phyloP scores from a whole-genome alignment of 805 yeast genomes.

The Schizosaccharomyces cryophilus region DNA sequence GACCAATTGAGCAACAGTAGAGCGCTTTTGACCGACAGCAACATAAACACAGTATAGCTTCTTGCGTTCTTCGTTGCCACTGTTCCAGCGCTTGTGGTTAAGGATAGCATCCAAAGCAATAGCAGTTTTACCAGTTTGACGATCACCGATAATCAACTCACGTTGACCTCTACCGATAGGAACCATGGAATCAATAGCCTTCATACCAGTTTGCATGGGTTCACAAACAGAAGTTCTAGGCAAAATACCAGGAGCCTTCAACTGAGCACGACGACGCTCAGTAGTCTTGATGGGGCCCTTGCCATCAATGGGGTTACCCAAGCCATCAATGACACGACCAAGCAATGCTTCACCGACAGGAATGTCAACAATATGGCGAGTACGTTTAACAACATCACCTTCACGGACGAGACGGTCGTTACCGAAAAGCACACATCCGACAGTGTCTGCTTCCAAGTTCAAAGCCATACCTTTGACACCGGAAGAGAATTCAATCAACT shows the following conservation, averaged over 20 bases:
- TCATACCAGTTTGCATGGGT: slow-evolving; percentile 99
- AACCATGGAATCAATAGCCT: slow-evolving; percentile 95
- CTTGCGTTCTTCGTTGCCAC: slow-evolving; percentile 82
- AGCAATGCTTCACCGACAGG: slow-evolving; percentile 95
- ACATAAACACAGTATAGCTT: slow-evolving; percentile 99
- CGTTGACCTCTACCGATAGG: slow-evolving; percentile 99
- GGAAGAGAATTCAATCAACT: slow-evolving; percentile 93
- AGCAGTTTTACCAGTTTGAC: slow-evolving; percentile 99
- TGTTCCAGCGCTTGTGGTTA: slow-evolving; percentile 98
- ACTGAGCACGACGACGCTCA: slow-evolving; percentile 81
- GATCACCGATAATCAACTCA: slow-evolving; percentile 98
- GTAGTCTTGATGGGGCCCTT: slow-evolving; percentile 89
- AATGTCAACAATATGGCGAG: slow-evolving; percentile 97
- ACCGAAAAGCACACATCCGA: slow-evolving; percentile 98
- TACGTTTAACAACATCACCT: slow-evolving; percentile 98
- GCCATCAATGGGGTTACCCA: slow-evolving; percentile 98
- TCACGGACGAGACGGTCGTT: slow-evolving; percentile 95
- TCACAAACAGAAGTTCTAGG: slow-evolving; percentile 97
- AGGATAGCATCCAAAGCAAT: slow-evolving; percentile 95
- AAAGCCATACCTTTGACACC: slow-evolving; percentile 99
- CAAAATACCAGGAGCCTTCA: slow-evolving; percentile 98
- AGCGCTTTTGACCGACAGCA: slow-evolving; percentile 99
- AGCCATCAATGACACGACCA: slow-evolving; percentile 98
- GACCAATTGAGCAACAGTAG: slow-evolving; percentile 97
- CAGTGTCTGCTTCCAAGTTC: slow-evolving; percentile 99